Evolutionary conservation across 2,329 filamentous ascomycete species (phyloP).

Genomic region (Fusarium goolgardi): DNA sequence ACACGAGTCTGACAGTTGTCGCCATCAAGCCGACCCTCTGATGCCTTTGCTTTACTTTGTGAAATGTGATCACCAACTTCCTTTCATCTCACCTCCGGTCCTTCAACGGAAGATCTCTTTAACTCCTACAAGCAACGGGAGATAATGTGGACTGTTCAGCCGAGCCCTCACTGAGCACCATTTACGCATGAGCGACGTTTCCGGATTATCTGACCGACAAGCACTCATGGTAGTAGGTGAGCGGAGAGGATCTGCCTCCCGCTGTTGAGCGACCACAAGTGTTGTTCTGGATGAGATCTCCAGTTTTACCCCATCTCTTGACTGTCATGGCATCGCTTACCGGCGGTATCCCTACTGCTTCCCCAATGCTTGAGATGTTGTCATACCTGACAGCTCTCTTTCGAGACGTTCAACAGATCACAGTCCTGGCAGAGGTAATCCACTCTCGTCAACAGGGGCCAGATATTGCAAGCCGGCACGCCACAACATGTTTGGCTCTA

Average conservation of each 20-base stretch:
- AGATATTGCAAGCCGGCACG: constrained; percentile 25
- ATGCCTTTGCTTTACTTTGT: constrained; percentile 15
- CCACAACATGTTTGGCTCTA: constrained; percentile 34
- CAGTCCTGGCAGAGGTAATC: constrained; percentile 18
- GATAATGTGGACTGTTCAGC: constrained; percentile 17
- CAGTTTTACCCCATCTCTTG: constrained; percentile 30
- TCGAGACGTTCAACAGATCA: constrained; percentile 30
- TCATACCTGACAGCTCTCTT: constrained; percentile 40
- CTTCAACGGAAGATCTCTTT: constrained; percentile 24
- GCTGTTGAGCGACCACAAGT: constrained; percentile 39
- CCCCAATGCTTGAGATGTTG: constrained; percentile 25
- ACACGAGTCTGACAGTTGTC: constrained; percentile 35
- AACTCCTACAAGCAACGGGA: constrained; percentile 18
- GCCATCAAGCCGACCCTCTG: constrained; percentile 7
- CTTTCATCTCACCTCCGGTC: constrained; percentile 24
- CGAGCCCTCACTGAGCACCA: constrained; percentile 2
- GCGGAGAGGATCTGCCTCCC: constrained; percentile 39
- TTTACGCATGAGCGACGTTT: constrained; percentile 31
- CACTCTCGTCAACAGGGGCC: constrained; percentile 41
- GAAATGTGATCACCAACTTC: constrained; percentile 22
- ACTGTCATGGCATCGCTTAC: constrained; percentile 37
- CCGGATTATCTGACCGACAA: constrained; percentile 21
- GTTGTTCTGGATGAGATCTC: constrained; percentile 41
- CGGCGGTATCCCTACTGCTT: constrained; percentile 27
- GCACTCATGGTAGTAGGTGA: constrained; percentile 26